These are phyloP conservation scores for Durusdinium trenchii DNA, from an alignment of 73 alveolate genomes.

Conservation along the genomic window DNA sequence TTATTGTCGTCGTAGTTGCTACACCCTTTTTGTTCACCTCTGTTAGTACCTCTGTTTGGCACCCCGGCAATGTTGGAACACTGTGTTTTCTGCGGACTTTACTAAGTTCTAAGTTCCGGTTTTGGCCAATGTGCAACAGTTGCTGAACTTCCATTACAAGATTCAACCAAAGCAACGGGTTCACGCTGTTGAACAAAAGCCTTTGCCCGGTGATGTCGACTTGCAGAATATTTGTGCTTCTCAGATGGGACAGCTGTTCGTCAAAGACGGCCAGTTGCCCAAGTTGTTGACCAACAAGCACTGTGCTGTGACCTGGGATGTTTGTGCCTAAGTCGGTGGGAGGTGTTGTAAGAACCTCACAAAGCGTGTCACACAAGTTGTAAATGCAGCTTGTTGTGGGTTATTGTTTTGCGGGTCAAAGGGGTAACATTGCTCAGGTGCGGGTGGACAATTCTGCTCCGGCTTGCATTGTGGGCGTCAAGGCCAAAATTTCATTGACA, in stretches of 20 bases:
- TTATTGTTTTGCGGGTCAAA: neutral
- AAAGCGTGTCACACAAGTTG: neutral
- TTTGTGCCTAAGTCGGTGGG: neutral
- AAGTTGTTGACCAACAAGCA: neutral
- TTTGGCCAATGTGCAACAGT: neutral
- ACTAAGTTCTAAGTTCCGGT: no score
- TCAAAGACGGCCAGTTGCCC: neutral
- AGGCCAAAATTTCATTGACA: neutral
- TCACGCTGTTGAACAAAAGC: neutral
- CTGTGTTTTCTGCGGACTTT: no score
- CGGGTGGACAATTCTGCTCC: neutral
- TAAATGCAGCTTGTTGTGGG: neutral
- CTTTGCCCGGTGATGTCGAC: neutral
- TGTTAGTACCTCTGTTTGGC: no score
- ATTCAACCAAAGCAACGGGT: neutral
- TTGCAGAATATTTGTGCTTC: neutral
- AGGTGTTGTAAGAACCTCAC: no score
- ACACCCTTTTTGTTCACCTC: no score
- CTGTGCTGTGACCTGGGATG: slow-evolving; percentile 6
- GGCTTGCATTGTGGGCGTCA: neutral
- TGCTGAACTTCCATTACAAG: neutral
- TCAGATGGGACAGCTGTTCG: neutral
- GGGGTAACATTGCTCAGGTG: neutral
- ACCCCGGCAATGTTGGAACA: no score
- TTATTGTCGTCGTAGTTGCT: neutral